Evolutionary conservation across 2,329 filamentous ascomycete species (phyloP).

Genomic region (Colletotrichum lentis): DNA sequence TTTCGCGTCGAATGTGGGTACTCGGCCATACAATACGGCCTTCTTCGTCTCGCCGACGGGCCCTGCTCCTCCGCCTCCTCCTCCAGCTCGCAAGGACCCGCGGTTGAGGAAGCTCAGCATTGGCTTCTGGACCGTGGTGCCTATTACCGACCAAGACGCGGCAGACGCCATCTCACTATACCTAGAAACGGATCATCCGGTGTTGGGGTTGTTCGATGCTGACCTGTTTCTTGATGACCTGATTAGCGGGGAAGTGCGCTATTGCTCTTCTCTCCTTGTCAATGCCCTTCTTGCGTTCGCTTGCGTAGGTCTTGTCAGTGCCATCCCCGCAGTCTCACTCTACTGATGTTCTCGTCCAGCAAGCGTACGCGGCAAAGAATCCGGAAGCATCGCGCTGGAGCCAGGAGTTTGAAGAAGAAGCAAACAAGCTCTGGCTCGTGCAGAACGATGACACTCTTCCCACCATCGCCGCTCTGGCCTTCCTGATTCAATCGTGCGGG

Average conservation of each 20-base stretch:
- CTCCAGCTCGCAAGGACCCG: conserved; percentile 39
- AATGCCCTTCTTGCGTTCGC: conserved; percentile 48
- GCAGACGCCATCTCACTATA: conserved; percentile 48
- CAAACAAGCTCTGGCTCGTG: conserved; percentile 28
- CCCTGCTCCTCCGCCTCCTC: conserved; percentile 38
- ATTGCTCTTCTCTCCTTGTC: conserved; percentile 49
- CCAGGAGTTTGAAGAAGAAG: conserved; percentile 28
- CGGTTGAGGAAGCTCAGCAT: conserved; percentile 45
- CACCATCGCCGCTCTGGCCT: conserved; percentile 21
- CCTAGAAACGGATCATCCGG: conserved; percentile 50
- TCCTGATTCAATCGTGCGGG: conserved; percentile 28
- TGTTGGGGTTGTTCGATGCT: conserved; percentile 50
- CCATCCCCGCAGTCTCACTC: neutral
- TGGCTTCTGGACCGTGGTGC: conserved; percentile 47
- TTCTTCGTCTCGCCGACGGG: conserved; percentile 34
- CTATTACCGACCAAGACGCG: conserved; percentile 44
- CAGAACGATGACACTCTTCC: conserved; percentile 29
- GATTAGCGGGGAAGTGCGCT: conserved; percentile 39
- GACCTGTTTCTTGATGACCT: conserved; percentile 48
- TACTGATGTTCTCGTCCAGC: conserved; percentile 9
- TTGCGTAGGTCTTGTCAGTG: conserved; percentile 43
- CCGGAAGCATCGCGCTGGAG: conserved; percentile 32
- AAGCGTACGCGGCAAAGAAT: conserved; percentile 27
- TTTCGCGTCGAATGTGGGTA: neutral
- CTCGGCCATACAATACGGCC: conserved; percentile 35